Percentiles rank a stretch among this genome's conserved stretches.
These are phyloP conservation scores for Beta vulgaris DNA, from an alignment of 148 eudicot genomes.

Conservation along the genomic window DNA sequence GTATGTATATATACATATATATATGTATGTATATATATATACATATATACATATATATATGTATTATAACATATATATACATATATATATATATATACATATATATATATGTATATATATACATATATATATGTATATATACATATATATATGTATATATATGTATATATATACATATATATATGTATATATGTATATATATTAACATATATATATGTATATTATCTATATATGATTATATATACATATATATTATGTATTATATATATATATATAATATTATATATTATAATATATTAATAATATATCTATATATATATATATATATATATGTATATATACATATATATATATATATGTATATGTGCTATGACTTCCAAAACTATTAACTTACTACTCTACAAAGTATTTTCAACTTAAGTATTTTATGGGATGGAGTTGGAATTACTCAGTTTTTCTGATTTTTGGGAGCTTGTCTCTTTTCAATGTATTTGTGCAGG, in stretches of 20 bases:
- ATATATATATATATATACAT: constrained; percentile 2
- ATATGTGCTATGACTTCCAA: too few relatives aligned
- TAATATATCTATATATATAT: background rate
- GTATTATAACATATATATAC: background rate
- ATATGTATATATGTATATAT: background rate
- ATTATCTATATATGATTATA: background rate
- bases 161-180: background rate
- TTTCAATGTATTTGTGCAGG: too few relatives aligned
- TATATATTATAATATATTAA: too few relatives aligned
- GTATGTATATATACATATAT: background rate
- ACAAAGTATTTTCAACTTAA: too few relatives aligned
- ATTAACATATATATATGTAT: background rate
- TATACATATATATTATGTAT: background rate
- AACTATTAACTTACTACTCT: too few relatives aligned
- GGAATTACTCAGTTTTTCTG: too few relatives aligned
- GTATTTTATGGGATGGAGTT: too few relatives aligned
- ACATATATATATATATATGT: background rate
- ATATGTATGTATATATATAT: background rate
- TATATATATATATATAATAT: background rate
- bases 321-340: background rate
- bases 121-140: background rate
- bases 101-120: background rate
- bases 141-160: background rate
- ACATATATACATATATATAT: background rate
- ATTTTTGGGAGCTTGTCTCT: too few relatives aligned